phyloP scores from a whole-genome alignment of 2,329 filamentous ascomycete genomes.

The Colletotrichum sansevieriae region DNA sequence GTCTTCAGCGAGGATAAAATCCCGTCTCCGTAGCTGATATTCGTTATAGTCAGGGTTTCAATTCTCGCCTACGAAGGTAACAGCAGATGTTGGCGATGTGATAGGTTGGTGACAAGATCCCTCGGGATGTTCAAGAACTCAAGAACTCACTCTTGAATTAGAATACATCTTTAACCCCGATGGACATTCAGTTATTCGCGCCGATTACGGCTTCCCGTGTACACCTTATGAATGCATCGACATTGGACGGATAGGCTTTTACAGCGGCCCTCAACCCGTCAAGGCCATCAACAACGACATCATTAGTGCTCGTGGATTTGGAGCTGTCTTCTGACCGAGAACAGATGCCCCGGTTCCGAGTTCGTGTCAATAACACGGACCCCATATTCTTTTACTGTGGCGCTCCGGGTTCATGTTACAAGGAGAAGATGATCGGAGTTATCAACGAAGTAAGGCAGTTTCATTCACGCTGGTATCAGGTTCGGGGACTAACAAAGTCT shows the following conservation, averaged over 20 bases:
- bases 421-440: slow-evolving; percentile 79
- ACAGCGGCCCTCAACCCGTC: slow-evolving; percentile 62
- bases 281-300: slow-evolving; percentile 61
- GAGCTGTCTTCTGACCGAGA: slow-evolving; percentile 45
- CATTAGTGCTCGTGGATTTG: slow-evolving; percentile 48
- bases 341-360: slow-evolving; percentile 58
- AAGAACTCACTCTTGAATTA: slow-evolving; percentile 42
- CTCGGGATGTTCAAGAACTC: not conserved
- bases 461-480: no score
- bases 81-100: slow-evolving; percentile 60
- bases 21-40: not conserved
- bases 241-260: slow-evolving; percentile 64
- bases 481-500: slow-evolving; percentile 33
- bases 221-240: slow-evolving; percentile 70
- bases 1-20: not conserved
- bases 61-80: slow-evolving; percentile 48
- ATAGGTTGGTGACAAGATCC: slow-evolving; percentile 52
- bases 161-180: slow-evolving; percentile 73
- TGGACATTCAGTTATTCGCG: slow-evolving; percentile 74
- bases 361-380: slow-evolving; percentile 69
- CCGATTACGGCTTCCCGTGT: slow-evolving; percentile 71
- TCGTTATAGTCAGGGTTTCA: slow-evolving; percentile 47
- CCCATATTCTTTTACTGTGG: slow-evolving; percentile 80
- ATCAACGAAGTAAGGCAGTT: slow-evolving; percentile 73
- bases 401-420: slow-evolving; percentile 73